Percentiles rank a stretch among this genome's conserved stretches.
These are phyloP conservation scores for Pyrus pyrifolia DNA, from an alignment of 306 rosid species.

Conservation along the genomic window DNA sequence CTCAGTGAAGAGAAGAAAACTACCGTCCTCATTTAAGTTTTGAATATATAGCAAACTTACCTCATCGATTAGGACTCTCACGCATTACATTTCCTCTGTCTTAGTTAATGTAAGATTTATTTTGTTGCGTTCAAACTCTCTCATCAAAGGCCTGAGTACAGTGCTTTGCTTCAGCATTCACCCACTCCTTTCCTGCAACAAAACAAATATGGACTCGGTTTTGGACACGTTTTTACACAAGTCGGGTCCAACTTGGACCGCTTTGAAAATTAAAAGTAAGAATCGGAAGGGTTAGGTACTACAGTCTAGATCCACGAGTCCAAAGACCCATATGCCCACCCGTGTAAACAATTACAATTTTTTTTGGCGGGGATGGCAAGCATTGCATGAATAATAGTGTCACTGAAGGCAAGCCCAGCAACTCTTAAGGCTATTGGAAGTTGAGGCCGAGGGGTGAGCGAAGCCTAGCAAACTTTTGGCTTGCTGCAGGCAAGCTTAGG, in stretches of 20 bases:
- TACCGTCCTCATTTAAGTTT: conserved; percentile 58
- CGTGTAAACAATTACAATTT: too few relatives aligned
- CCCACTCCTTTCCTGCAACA: conserved; percentile 61
- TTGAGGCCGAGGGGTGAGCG: too few relatives aligned
- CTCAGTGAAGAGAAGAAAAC: conserved; percentile 50
- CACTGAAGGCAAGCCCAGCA: too few relatives aligned
- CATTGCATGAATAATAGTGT: too few relatives aligned
- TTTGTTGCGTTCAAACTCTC: conserved; percentile 88
- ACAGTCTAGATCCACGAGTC: too few relatives aligned
- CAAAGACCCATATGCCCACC: too few relatives aligned
- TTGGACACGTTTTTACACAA: too few relatives aligned
- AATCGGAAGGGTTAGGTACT: too few relatives aligned
- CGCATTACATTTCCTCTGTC: conserved; percentile 68
- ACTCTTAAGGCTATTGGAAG: rapidly evolving
- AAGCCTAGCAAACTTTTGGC: too few relatives aligned
- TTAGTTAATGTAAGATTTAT: conserved; percentile 79
- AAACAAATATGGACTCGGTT: background rate
- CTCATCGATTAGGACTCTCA: conserved; percentile 65
- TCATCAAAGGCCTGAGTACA: conserved; percentile 64
- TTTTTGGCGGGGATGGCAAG: too few relatives aligned
- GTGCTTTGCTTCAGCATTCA: conserved; percentile 55
- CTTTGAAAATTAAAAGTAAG: too few relatives aligned
- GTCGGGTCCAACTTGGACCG: too few relatives aligned
- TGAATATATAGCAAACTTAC: conserved; percentile 66
- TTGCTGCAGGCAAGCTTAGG: rapidly evolving